Evolutionary conservation across 805 yeast species (phyloP).

Genomic region (Teunomyces cretensis): DNA sequence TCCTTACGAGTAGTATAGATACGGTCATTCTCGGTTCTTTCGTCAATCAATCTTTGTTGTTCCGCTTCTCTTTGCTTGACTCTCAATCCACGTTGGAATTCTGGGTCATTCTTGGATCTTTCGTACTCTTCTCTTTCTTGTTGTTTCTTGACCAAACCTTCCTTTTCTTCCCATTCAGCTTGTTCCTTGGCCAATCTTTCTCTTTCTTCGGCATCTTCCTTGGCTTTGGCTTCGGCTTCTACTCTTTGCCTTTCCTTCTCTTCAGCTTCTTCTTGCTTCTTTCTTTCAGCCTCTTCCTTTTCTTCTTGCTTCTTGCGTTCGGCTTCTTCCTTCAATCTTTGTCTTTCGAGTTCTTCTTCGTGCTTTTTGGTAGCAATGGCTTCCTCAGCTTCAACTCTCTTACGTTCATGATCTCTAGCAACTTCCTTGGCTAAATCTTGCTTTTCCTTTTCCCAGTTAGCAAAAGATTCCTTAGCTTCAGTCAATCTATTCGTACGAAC

Average conservation of each 20-base stretch:
- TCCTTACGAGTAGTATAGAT: constrained; percentile 23
- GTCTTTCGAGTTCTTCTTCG: constrained; percentile 16
- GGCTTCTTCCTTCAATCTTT: constrained; percentile 12
- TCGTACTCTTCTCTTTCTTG: constrained; percentile 11
- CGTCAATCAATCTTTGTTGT: constrained; percentile 21
- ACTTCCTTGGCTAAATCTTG: constrained; percentile 39
- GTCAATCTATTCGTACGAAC: constrained; percentile 33
- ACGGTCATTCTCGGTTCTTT: constrained; percentile 27
- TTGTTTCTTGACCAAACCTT: neutral
- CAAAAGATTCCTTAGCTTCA: constrained; percentile 41
- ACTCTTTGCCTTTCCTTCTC: constrained; percentile 15
- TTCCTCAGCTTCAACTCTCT: constrained; percentile 42
- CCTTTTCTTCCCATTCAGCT: constrained; percentile 17
- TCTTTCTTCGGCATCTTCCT: constrained; percentile 12
- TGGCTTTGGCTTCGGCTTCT: constrained; percentile 10
- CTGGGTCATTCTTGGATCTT: constrained; percentile 22
- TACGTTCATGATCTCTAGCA: constrained; percentile 35
- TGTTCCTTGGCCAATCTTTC: constrained; percentile 13
- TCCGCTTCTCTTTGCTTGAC: constrained; percentile 26
- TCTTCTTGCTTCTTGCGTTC: constrained; percentile 19
- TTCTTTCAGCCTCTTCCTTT: constrained; percentile 26
- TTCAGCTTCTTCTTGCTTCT: constrained; percentile 24
- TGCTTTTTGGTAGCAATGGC: constrained; percentile 18
- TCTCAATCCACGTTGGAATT: constrained; percentile 25
- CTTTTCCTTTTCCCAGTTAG: constrained; percentile 47